Evolutionary conservation across 345 rosid genomes (phyloP), one percentile per base, ranked within the genome.

Genomic region (Conringia planisiliqua): DNA sequence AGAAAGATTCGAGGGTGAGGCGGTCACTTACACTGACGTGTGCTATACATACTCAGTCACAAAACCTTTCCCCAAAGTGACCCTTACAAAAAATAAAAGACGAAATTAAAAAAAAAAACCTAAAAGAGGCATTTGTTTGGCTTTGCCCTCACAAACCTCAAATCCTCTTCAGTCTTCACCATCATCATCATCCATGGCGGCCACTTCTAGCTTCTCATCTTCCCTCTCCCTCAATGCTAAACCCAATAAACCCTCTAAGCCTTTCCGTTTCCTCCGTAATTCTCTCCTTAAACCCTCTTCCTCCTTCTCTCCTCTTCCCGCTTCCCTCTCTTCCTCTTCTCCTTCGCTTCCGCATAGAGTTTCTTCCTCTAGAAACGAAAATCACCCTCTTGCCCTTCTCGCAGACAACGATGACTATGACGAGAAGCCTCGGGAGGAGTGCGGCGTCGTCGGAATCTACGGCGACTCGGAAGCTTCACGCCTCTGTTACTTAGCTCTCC

Each of bases 401-500:
- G 75, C 50, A 74, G 70, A 43, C 39, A 76, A 50, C 57, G 79
- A 46, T 16, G 83, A 77, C 33, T 83, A 73, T 11, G 85, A 84
- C 70, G 96, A 90, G 66, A 92, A 90, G 79, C 93, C 92, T 7
- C 86, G 96, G 2, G 97, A 92, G 35, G 97, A 92, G 89, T 92
- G 97, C 35, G 97, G 96, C 14, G 96, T 92, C 38, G 94, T 90
- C 35, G 96, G 97, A 47, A 87, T 92, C 67, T 90, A 80, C 58
- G 97, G 96, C 6, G 96, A 90, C 82, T 66, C 94, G 0, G 96
- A 92, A 74, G 96, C 97, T 65, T 83, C 97, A 20, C 92, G 97
- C 0, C 87, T 92, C 73, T 90, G 92, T 82, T 92, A 87, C 77
- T 75, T 90, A 64, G 97, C 96, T 4, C 96, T 92, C 47, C 97